Percentiles rank a stretch among this genome's conserved stretches.
Evolutionary conservation across 768 basidiomycete species (phyloP).

Genomic region (Tephrocybe sp.): DNA sequence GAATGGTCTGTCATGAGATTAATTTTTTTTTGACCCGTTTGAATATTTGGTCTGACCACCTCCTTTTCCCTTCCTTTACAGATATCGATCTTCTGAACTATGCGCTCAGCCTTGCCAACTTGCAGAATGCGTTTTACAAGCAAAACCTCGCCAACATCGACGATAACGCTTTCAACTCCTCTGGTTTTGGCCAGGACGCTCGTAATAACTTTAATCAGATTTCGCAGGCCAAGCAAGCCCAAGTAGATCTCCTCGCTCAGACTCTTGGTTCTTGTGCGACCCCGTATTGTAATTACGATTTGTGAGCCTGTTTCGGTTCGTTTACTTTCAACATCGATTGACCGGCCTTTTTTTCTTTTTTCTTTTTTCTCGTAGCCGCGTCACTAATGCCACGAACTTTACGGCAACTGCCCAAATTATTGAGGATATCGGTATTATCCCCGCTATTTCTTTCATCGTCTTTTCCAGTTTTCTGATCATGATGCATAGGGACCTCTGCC

Average conservation of each 20-base stretch:
- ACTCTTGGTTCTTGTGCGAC: conserved; percentile 41
- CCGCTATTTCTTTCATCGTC: no score
- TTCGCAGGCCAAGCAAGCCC: conserved; percentile 14
- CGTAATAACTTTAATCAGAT: conserved; percentile 14
- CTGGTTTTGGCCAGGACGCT: conserved; percentile 8
- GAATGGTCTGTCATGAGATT: conserved; percentile 11
- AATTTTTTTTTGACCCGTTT: conserved; percentile 4
- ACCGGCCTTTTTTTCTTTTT: neutral
- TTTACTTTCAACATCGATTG: neutral
- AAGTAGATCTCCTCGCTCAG: conserved; percentile 17
- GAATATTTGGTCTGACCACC: neutral
- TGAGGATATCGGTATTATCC: conserved; percentile 13
- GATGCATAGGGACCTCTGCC: conserved; percentile 33
- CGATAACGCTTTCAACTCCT: conserved; percentile 12
- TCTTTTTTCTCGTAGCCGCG: conserved; percentile 5
- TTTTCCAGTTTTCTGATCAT: neutral
- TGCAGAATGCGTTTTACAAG: conserved; percentile 18
- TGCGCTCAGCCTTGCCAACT: conserved; percentile 10
- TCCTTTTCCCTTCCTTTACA: neutral
- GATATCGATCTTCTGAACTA: conserved; percentile 14
- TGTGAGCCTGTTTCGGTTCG: conserved; percentile 30
- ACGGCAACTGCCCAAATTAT: conserved; percentile 11
- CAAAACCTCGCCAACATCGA: conserved; percentile 14
- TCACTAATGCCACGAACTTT: conserved; percentile 13
- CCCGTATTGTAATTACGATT: conserved; percentile 49